Evolutionary conservation across 306 rosid genomes (phyloP).

Genomic region (Adenanthera pavonina): DNA sequence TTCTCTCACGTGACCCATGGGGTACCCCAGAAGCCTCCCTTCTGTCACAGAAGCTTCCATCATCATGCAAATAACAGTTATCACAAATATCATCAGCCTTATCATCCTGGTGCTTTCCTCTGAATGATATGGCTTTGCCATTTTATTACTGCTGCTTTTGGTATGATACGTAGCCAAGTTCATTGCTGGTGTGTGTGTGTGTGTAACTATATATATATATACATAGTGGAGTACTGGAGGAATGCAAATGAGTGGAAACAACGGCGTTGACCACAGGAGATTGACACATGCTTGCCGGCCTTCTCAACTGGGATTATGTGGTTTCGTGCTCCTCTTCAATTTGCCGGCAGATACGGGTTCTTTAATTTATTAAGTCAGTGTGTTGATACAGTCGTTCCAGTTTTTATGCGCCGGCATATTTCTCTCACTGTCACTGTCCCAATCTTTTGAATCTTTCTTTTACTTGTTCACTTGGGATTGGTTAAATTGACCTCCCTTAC

Average conservation of each 20-base stretch:
- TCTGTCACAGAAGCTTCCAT: conserved; percentile 26
- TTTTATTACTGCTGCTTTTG: conserved; percentile 3
- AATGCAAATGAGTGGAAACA: too few species aligned
- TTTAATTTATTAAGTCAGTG: not conserved
- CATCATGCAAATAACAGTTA: conserved; percentile 10
- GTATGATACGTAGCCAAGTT: not conserved
- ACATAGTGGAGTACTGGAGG: not conserved
- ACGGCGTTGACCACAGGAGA: conserved; percentile 6
- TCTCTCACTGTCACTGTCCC: not conserved
- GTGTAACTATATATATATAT: not conserved
- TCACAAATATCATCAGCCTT: conserved; percentile 15
- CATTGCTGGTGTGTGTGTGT: not conserved
- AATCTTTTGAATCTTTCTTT: not conserved
- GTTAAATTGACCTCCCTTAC: too few species aligned
- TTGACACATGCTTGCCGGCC: conserved; percentile 23
- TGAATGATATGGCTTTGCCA: not conserved
- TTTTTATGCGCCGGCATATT: conserved; percentile 21
- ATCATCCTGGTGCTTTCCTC: not conserved
- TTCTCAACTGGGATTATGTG: conserved; percentile 24
- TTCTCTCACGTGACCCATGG: too few species aligned
- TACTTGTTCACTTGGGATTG: too few species aligned
- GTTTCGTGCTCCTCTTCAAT: conserved; percentile 19
- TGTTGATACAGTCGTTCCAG: not conserved
- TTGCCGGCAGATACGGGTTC: conserved; percentile 19
- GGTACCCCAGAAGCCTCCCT: not conserved